Evolutionary conservation across 345 rosid genomes (phyloP), one percentile per base, ranked within the genome.

Genomic region (Punica granatum): DNA sequence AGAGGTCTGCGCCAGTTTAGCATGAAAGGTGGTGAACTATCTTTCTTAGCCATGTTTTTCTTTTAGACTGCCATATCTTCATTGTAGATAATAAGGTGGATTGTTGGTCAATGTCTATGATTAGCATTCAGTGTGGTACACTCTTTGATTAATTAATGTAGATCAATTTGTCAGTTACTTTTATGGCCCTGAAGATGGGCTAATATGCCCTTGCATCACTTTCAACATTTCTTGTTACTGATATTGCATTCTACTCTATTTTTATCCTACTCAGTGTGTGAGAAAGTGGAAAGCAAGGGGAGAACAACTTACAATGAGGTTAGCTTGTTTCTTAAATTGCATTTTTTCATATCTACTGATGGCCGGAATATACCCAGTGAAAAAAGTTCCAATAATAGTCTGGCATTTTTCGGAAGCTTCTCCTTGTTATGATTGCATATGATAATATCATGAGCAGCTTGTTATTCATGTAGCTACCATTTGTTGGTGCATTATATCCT

Each of bases 1-100:
- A 74, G 81, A 77, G 84, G 84, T 31, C 84, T 80, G 39, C 84
- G 84, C 35, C 84, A 77, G 64, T 80, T 80, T 58, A 80, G 81
- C 68, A 80, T 80, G 77, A 80, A 75, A 77, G 81, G 84, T 80
- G 42, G 32, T 59, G 58, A 19, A 28, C 21, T 43, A 26, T 33
- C 16, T 48, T 62, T 34, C 15, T 25, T 26, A 26, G 31, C 42
- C 31, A 23, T 19, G 26, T 16, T 36, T 68, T n/a, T 19, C 26
- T 16, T 36, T 68, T 30, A 12, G 34, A 35, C 46, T 68, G 15
- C 32, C 7, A 16, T 39, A 56, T 26, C 16, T 37, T 37, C 3
- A 39, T 35, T 37, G 32, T 37, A 33, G 18, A 9, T 26, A 56
- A 30, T 3, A 56, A 14, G 33, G 30, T 26, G 61, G 13, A 56